Base-by-base conservation (phyloP, 148 eudicot species). In the Pharnaceum exiguum region DNA sequence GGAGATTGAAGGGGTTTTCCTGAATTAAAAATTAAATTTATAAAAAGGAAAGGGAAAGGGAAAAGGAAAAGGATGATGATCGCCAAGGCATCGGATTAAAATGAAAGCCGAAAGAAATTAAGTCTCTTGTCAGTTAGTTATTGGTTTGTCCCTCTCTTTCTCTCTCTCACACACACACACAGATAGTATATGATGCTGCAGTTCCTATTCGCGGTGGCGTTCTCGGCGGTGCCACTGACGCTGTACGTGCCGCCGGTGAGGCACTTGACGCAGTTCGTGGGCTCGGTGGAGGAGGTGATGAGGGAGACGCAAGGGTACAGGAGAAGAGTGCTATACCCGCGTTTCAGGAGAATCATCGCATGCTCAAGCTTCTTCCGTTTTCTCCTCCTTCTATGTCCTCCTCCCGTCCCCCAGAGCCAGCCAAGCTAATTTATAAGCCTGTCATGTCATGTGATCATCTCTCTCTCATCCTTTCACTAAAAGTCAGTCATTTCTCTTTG, bases 161-260 rank as follows among this genome's bases (percentile, higher is more conserved):
- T 5, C 10, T 44, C 10, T 5, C 12, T 5, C 48, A 9, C 6
- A n/a, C n/a, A n/a, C n/a, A n/a, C n/a, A n/a, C n/a, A n/a, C n/a
- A n/a, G n/a, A n/a, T n/a, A n/a, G n/a, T n/a, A 19, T 43, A 32
- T 40, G 74, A 57, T 75, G 68, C 25, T 75, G 28, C 71, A 70
- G 38, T 60, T 75, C 4, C 36, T 69, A 16, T 65, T 75, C 15
- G 74, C 78, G 67, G 68, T 69, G 63, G 78, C 74, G 50, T 75
- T 75, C 63, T 75, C 78, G 38, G 74, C 78, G 59, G 75, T 65
- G 22, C 78, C 78, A 1, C 16, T 75, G 16, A 75, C 74, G 21
- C 62, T 75, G 10, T 75, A 75, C 54, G 68, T 75, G 2, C 78
- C 78, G 15, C 78, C 78, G 36, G 11, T 69, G 38, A 69, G 78